phyloP scores from a whole-genome alignment of 192 early-diverging fungal genomes.

The Gryganskiella cystojenkinii region DNA sequence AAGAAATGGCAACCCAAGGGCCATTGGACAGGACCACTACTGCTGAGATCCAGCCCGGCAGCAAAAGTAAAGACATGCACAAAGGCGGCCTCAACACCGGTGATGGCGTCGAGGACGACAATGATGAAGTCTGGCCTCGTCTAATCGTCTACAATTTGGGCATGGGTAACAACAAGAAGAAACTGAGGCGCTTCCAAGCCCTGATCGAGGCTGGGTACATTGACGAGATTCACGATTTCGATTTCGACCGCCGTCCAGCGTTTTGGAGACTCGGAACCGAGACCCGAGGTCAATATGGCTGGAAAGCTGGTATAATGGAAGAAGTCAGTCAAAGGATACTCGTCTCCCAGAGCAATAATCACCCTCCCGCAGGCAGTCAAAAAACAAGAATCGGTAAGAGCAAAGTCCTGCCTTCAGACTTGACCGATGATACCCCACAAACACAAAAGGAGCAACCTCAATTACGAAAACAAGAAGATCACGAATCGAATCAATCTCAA shows the following conservation, averaged over 20 bases:
- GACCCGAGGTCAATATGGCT: conserved; percentile 64
- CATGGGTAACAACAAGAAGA: conserved; percentile 46
- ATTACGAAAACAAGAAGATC: not conserved
- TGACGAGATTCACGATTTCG: conserved; percentile 48
- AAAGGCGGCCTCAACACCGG: not conserved
- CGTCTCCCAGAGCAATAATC: not conserved
- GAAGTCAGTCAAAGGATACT: conserved; percentile 41
- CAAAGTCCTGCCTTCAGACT: not conserved
- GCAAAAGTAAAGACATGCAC: not conserved
- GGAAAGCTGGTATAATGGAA: conserved; percentile 61
- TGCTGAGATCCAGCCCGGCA: too few relatives aligned
- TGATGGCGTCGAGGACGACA: not conserved
- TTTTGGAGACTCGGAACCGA: conserved; percentile 57
- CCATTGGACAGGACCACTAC: too few relatives aligned
- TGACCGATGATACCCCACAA: not conserved
- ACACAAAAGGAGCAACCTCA: not conserved
- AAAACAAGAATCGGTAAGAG: not conserved
- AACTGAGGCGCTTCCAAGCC: conserved; percentile 33
- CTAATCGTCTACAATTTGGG: conserved; percentile 63
- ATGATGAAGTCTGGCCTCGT: conserved; percentile 37
- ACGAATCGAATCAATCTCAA: conserved; percentile 19
- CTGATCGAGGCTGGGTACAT: conserved; percentile 49
- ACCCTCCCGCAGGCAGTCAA: not conserved
- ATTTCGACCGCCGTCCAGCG: conserved; percentile 53
- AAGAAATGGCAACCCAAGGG: too few relatives aligned